These are phyloP conservation scores for Lippia alba DNA, from an alignment of 305 asterid species.

Conservation along the genomic window DNA sequence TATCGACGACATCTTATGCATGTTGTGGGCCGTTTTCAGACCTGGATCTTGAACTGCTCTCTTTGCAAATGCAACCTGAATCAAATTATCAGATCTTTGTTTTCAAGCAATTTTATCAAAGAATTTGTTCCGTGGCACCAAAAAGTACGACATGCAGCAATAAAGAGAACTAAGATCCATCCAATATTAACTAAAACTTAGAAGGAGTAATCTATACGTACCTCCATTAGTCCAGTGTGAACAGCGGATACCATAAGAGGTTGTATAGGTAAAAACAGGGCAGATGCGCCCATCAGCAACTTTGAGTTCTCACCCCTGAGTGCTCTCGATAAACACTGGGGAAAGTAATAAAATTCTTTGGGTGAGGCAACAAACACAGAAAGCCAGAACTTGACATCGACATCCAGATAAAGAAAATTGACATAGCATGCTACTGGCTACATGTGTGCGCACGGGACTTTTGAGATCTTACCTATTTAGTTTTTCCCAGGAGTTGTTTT, in stretches of 20 bases:
- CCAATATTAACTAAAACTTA: no score
- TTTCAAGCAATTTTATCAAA: not conserved
- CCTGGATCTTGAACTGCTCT: conserved; percentile 81
- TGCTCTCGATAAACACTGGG: conserved; percentile 91
- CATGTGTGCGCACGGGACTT: not conserved
- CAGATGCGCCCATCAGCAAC: conserved; percentile 84
- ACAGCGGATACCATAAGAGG: conserved; percentile 92
- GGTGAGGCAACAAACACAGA: conserved; percentile 5
- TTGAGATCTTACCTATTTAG: not conserved
- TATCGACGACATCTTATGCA: conserved; percentile 83
- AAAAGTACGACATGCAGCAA: not conserved
- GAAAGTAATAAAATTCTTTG: conserved; percentile 23
- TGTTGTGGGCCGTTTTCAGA: conserved; percentile 66
- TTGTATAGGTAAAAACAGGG: conserved; percentile 76
- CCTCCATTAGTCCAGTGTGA: conserved; percentile 98
- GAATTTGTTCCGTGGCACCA: not conserved
- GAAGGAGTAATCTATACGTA: conserved; percentile 19
- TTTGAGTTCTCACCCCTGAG: conserved; percentile 76
- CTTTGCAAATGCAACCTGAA: conserved; percentile 87
- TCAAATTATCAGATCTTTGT: not conserved
- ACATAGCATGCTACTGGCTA: not conserved
- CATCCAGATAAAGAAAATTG: not conserved
- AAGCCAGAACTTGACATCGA: not conserved
- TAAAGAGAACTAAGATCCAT: no score
- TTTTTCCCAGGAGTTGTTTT: not conserved